Evolutionary conservation across 2,329 filamentous ascomycete genomes (phyloP).

Genomic region (Arthrobotrys pseudoclavata): DNA sequence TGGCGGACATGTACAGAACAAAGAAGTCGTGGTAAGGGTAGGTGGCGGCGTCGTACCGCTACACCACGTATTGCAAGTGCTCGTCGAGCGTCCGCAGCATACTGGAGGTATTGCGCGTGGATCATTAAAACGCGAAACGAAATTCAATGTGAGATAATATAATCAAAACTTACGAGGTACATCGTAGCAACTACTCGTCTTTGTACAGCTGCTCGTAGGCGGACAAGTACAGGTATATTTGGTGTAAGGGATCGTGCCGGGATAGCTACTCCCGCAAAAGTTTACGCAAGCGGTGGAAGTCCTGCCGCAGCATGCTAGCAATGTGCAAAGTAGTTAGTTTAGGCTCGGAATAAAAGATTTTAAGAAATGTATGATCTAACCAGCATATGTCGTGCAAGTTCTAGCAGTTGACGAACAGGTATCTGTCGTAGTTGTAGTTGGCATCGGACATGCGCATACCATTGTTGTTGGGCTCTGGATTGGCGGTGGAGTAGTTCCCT

Average conservation of each 20-base stretch:
- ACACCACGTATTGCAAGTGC: neutral
- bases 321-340: neutral
- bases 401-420: neutral
- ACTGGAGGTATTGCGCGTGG: neutral
- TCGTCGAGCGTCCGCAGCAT: neutral
- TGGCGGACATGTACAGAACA: conserved; percentile 11
- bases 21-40: neutral
- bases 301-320: neutral
- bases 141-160: too few species aligned
- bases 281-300: neutral
- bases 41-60: conserved; percentile 1
- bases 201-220: neutral
- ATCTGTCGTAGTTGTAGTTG: neutral
- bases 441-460: neutral
- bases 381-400: neutral
- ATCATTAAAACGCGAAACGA: neutral
- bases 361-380: neutral
- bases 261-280: neutral
- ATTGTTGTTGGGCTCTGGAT: neutral
- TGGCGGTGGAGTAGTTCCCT: neutral
- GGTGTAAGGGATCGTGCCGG: conserved; percentile 1
- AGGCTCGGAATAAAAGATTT: neutral
- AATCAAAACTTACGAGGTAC: conserved; percentile 2
- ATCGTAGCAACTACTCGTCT: neutral
- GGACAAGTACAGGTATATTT: neutral